phyloP scores from a whole-genome alignment of 139 green algal species.

The Bryopsis sp. region DNA sequence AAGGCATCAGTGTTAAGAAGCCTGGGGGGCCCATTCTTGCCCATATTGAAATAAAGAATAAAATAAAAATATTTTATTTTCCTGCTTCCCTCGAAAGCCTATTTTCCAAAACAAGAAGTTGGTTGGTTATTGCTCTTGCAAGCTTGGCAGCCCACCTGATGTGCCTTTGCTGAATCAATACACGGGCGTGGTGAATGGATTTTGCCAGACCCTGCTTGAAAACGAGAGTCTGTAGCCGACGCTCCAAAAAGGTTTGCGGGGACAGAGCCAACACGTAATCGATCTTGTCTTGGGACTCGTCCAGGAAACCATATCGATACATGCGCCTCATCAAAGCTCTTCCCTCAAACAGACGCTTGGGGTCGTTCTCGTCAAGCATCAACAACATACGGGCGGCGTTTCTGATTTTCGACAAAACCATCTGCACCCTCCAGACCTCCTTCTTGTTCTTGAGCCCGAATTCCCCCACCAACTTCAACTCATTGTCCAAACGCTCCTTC shows the following conservation, averaged over 20 bases:
- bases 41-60: too few species aligned
- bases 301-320: conserved; percentile 95
- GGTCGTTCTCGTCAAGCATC: conserved; percentile 92
- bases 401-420: conserved; percentile 78
- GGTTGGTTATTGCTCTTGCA: too few species aligned
- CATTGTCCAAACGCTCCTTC: conserved; percentile 97
- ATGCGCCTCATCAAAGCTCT: conserved; percentile 83
- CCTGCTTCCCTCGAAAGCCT: too few species aligned
- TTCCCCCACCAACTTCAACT: conserved; percentile 99
- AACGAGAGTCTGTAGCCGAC: conserved; percentile 92
- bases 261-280: conserved; percentile 98
- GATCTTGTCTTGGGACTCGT: conserved; percentile 93
- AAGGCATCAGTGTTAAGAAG: too few species aligned
- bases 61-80: too few species aligned
- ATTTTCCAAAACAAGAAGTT: too few species aligned
- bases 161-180: conserved; percentile 97
- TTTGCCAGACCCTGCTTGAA: conserved; percentile 99
- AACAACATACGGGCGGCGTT: conserved; percentile 91
- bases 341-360: conserved; percentile 95
- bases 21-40: too few species aligned
- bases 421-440: conserved; percentile 98
- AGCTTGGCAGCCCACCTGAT: conserved; percentile 73
- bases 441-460: conserved; percentile 99
- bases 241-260: conserved; percentile 80
- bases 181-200: conserved; percentile 96